Conservation (phyloP, 805 yeast genomes). For the Saccharomycopsis oosterbeekiorum region DNA sequence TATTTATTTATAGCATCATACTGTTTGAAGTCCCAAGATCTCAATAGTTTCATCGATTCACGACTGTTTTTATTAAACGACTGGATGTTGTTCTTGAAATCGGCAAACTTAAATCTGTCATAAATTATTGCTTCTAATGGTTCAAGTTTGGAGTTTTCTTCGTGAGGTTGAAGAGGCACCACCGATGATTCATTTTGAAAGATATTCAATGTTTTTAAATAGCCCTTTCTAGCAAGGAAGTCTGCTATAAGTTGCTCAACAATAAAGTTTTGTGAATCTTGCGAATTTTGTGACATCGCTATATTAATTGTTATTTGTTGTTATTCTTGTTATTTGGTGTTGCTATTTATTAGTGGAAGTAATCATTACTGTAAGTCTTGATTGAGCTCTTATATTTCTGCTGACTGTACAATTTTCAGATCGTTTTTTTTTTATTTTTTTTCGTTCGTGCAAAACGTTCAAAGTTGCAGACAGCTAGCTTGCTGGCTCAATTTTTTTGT, state of each 20-base stretch:
- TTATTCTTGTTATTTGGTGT: background rate
- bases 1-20: background rate
- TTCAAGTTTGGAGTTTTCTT: constrained; percentile 22
- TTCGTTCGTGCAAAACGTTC: no score
- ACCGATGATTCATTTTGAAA: constrained; percentile 32
- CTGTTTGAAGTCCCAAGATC: constrained; percentile 9
- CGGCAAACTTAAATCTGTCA: constrained; percentile 29
- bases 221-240: constrained; percentile 43
- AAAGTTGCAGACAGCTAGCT: no score
- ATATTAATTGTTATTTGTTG: background rate
- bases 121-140: constrained; percentile 30
- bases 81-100: background rate
- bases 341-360: no score
- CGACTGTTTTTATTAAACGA: background rate
- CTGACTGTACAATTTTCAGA: no score
- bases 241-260: constrained; percentile 41
- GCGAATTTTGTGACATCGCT: background rate
- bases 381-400: no score
- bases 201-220: constrained; percentile 34
- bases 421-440: no score
- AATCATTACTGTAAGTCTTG: no score
- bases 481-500: no score
- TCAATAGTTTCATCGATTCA: constrained; percentile 2
- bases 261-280: background rate
- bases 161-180: constrained; percentile 8